Conservation (phyloP, 2,329 filamentous ascomycete genomes). For the Pseudogymnoascus sp. region DNA sequence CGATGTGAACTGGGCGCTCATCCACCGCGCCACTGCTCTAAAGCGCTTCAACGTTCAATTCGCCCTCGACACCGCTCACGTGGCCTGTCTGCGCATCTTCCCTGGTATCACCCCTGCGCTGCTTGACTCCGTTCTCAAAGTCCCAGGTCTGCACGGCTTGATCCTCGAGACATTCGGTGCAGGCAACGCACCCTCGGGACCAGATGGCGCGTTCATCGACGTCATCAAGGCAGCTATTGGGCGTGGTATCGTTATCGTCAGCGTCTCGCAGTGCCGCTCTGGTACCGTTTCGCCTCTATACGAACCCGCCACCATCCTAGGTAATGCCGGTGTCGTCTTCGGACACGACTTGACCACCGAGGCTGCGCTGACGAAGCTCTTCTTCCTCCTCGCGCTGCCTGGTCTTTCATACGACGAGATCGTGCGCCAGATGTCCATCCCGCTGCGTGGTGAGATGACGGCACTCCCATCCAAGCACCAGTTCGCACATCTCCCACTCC, state of each 20-base stretch:
- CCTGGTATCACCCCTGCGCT: slow-evolving; percentile 67
- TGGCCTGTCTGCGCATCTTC: slow-evolving; percentile 65
- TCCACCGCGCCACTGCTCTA: slow-evolving; percentile 52
- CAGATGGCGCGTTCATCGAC: slow-evolving; percentile 50
- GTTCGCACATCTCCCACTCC: slow-evolving; percentile 43
- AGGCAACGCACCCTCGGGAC: slow-evolving; percentile 63
- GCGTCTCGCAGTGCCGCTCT: slow-evolving; percentile 58
- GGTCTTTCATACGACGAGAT: slow-evolving; percentile 53
- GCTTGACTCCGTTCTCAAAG: slow-evolving; percentile 59
- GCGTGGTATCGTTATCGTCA: slow-evolving; percentile 65
- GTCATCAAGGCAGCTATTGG: slow-evolving; percentile 58
- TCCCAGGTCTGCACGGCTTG: slow-evolving; percentile 58
- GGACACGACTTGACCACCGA: slow-evolving; percentile 65
- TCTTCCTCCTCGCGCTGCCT: slow-evolving; percentile 55
- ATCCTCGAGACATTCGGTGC: slow-evolving; percentile 68
- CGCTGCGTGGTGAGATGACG: slow-evolving; percentile 61
- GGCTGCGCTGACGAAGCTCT: slow-evolving; percentile 32
- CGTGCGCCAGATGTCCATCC: slow-evolving; percentile 53
- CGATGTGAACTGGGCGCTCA: slow-evolving; percentile 57
- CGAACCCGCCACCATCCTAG: slow-evolving; percentile 55
- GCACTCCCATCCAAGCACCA: slow-evolving; percentile 31
- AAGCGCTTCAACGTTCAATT: slow-evolving; percentile 56
- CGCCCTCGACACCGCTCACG: slow-evolving; percentile 57
- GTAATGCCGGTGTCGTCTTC: slow-evolving; percentile 61
- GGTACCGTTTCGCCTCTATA: slow-evolving; percentile 52